Base-by-base conservation (phyloP, 441 rosid species). In the Isatis lusitanica region DNA sequence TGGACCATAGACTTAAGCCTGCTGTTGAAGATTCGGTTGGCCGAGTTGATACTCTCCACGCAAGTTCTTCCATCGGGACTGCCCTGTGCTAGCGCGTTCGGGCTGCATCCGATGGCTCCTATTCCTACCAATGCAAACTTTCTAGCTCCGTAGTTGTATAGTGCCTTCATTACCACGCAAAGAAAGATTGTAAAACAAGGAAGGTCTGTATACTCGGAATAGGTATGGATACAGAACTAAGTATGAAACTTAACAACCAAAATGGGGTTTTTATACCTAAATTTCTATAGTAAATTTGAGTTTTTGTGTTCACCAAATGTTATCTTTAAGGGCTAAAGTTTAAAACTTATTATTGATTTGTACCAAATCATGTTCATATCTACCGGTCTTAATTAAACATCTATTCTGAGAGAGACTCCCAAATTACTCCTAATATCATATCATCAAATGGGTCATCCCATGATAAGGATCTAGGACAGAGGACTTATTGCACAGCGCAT, bases 51-150 rank as follows among this genome's bases (percentile, higher is more conserved):
- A 35, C 79, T 69, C 35, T 69, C 46, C 17, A 85, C 96, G 59
- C 97, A 92, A 16, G 94, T 88, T 63, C 67, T 78, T 1, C 94
- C 88, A 67, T 90, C 88, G 7, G 75, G 81, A 67, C 90, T 87
- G n/a, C 81, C 88, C 40, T 82, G 88, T 40, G 93, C 91, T 59
- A 90, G 35, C 53, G 83, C 78, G 67, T 76, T 88, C 6, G 96
- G 96, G 71, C 89, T 87, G 85, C 96, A 90, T 0, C 96, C 96
- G 10, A 90, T 78, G 61, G 81, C 87, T 10, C 96, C 96, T 44
- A 88, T 69, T 13, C 96, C 96, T 17, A 83, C 77, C 79, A 90
- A 65, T 44, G 38, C 93, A 51, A 90, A 86, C 73, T 87, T 90
- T 75, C 93, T 86, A 9, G 90, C 96, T 28, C 96, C 96, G 16